Evolutionary conservation across 352 stramenopile species (phyloP).

Genomic region (Pythium aristosporum): DNA sequence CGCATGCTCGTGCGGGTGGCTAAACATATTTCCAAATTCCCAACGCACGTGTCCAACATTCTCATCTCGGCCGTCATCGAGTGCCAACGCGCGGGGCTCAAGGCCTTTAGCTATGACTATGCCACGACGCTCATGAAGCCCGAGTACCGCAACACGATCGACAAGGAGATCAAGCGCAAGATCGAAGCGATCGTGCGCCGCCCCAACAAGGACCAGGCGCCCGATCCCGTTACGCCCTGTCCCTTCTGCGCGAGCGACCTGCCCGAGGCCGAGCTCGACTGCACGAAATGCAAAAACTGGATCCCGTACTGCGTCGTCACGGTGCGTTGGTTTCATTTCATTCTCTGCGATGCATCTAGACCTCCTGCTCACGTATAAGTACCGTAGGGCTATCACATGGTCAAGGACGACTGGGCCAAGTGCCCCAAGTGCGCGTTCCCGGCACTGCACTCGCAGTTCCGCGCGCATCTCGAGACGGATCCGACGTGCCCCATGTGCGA

Average conservation of each 20-base stretch:
- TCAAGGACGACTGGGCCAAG: constrained; percentile 90
- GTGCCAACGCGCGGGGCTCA: constrained; percentile 90
- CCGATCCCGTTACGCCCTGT: constrained; percentile 71
- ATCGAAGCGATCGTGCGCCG: constrained; percentile 94
- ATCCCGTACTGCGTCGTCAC: constrained; percentile 93
- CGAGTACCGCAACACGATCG: constrained; percentile 86
- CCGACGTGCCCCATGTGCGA: constrained; percentile 80
- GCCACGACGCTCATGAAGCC: constrained; percentile 89
- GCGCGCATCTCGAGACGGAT: constrained; percentile 71
- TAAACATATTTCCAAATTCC: constrained; percentile 92
- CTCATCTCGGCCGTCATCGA: constrained; percentile 94
- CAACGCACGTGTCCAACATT: constrained; percentile 88
- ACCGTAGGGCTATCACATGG: constrained; percentile 90
- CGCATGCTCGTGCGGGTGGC: constrained; percentile 90
- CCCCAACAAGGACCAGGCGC: constrained; percentile 87
- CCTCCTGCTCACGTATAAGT: not conserved
- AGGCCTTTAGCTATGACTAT: constrained; percentile 91
- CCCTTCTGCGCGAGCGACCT: constrained; percentile 83
- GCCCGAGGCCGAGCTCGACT: constrained; percentile 87
- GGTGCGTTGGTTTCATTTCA: constrained; percentile 34
- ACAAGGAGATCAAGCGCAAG: constrained; percentile 91
- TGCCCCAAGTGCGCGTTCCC: constrained; percentile 90
- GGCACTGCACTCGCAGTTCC: constrained; percentile 87
- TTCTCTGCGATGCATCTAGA: no score
- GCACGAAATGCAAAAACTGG: constrained; percentile 89